Evolutionary conservation across 2,329 filamentous ascomycete genomes (phyloP).

Genomic region (Pseudogymnoascus sp.): DNA sequence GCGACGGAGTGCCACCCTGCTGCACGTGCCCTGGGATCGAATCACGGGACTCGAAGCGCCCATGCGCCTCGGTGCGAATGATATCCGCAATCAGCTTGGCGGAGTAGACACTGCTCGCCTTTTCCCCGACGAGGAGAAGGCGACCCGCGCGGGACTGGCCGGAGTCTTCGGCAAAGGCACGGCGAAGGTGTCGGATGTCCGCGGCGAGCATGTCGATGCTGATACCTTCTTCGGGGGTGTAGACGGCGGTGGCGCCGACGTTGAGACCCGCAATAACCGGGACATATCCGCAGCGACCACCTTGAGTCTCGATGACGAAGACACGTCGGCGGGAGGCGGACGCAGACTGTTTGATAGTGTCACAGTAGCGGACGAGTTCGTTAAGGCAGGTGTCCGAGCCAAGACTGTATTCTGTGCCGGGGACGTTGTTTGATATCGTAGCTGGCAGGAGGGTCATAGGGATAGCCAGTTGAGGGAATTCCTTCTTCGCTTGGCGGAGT

Average conservation of each 20-base stretch:
- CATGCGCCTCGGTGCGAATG: slow-evolving; percentile 86
- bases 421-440: slow-evolving; percentile 98
- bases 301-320: slow-evolving; percentile 97
- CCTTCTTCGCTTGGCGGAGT: slow-evolving; percentile 67
- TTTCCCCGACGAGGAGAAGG: slow-evolving; percentile 94
- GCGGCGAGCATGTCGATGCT: slow-evolving; percentile 84
- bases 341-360: slow-evolving; percentile 95
- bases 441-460: slow-evolving; percentile 86
- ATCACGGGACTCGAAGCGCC: slow-evolving; percentile 84
- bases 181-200: slow-evolving; percentile 82
- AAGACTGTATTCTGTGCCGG: slow-evolving; percentile 92
- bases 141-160: slow-evolving; percentile 87
- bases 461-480: slow-evolving; percentile 82
- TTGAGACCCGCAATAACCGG: slow-evolving; percentile 82
- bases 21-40: slow-evolving; percentile 92
- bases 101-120: slow-evolving; percentile 80
- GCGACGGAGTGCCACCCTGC: slow-evolving; percentile 83
- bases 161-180: slow-evolving; percentile 76
- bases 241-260: slow-evolving; percentile 88
- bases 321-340: slow-evolving; percentile 88
- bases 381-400: slow-evolving; percentile 96
- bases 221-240: slow-evolving; percentile 95
- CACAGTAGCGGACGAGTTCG: slow-evolving; percentile 88
- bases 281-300: slow-evolving; percentile 87
- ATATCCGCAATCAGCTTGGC: slow-evolving; percentile 93